Percentiles rank a stretch among this genome's conserved stretches.
Conservation (phyloP, 2,329 filamentous ascomycete species). For the Cytospora schulzeri region DNA sequence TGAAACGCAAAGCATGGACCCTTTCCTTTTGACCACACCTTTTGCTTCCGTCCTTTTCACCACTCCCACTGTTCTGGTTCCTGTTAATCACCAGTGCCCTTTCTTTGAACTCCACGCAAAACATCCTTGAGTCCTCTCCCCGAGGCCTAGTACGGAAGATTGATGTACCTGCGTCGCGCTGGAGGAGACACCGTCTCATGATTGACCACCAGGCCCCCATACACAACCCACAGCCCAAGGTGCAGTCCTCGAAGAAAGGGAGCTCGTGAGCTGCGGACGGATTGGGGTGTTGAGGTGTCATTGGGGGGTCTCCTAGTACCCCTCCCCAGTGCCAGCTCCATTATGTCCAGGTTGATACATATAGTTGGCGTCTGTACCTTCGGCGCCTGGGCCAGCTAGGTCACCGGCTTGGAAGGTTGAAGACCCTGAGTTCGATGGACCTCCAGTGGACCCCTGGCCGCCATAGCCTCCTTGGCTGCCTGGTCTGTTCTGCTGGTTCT, state of each 20-base stretch:
- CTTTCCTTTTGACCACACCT: constrained; percentile 20
- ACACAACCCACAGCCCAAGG: not conserved
- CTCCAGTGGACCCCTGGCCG: constrained; percentile 43
- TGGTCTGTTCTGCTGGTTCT: constrained; percentile 53
- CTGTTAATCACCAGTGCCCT: constrained; percentile 4
- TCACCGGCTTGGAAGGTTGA: constrained; percentile 51
- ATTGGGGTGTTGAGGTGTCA: not conserved
- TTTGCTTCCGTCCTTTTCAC: constrained; percentile 6
- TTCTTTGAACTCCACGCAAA: not conserved
- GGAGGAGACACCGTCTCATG: not conserved
- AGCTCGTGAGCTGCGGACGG: not conserved
- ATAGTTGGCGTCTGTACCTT: constrained; percentile 49
- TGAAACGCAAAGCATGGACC: constrained; percentile 8
- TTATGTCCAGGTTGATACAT: constrained; percentile 63
- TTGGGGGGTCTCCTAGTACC: constrained; percentile 45
- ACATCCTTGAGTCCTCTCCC: not conserved
- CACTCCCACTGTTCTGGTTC: constrained; percentile 2
- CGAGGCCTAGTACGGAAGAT: not conserved
- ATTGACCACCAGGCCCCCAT: not conserved
- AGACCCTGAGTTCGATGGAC: constrained; percentile 41
- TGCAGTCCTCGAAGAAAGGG: not conserved
- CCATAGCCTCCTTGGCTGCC: constrained; percentile 55
- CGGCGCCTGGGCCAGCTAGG: constrained; percentile 45
- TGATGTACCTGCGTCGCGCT: constrained; percentile 6
- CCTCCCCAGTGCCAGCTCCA: constrained; percentile 55